Base-by-base conservation (phyloP, 768 basidiomycete genomes). In the Lentinus brumalis region DNA sequence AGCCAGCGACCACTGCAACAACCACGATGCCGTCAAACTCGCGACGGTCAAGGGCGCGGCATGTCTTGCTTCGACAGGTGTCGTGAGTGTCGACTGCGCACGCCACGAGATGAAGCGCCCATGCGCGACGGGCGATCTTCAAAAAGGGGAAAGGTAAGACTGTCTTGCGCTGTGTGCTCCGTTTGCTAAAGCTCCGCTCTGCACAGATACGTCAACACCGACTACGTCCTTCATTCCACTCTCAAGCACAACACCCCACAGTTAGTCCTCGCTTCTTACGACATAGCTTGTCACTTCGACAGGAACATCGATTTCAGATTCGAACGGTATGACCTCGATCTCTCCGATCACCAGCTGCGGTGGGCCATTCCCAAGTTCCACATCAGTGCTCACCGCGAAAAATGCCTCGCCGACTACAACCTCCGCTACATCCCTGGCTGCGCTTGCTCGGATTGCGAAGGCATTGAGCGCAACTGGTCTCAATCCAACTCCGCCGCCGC, bases 301-400 rank as follows among this genome's bases (percentile, higher is more conserved):
- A 53, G 53, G 18, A 59, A 69, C n/a, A 26, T 70, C 14, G 1
- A 16, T 3, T 16, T 56, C 9, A 54, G 63, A 6, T 32, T 66
- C 8, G 26, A 4, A 2, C 39, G 49, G 26, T 60, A 58, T 9
- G 26, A 44, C 2, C 51, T 30, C 29, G 42, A n/a, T n/a, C n/a
- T n/a, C 14, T 1, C n/a, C 21, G 15, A 29, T 11, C 31, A 16
- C 38, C 9, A 44, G 10, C 38, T 63, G 10, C 49, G 41, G 5
- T 72, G 51, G 14, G 42, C 74, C 0, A 61, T 81, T 5, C 80
- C 77, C 0, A 74, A 75, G 38, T 78, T 77, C 57, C 80, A 82
- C 29, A 67, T 79, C n/a, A 66, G 68, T 5, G 74, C 67, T 0
- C 79, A 81, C 44, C 64, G 67, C 1, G 40, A 66, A 0, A 29